These are phyloP conservation scores for Penicillium argentinense DNA, from an alignment of 495 filamentous ascomycete species.

Conservation along the genomic window DNA sequence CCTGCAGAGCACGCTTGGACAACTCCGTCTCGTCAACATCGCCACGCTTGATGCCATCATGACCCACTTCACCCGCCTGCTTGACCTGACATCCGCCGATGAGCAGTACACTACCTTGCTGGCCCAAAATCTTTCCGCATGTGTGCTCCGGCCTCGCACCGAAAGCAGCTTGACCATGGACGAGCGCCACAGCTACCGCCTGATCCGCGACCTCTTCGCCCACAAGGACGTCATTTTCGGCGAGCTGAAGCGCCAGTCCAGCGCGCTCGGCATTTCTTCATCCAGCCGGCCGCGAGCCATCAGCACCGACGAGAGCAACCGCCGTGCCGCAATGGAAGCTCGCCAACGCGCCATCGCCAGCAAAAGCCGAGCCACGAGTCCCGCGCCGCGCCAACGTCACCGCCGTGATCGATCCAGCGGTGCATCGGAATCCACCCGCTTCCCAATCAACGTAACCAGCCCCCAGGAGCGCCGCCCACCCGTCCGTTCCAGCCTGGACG, in stretches of 20 bases:
- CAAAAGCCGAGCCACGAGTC: slow-evolving; percentile 71
- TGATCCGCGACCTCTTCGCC: slow-evolving; percentile 89
- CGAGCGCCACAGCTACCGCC: slow-evolving; percentile 88
- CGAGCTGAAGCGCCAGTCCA: slow-evolving; percentile 90
- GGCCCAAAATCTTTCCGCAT: slow-evolving; percentile 77
- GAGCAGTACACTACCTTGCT: slow-evolving; percentile 79
- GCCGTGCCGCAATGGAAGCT: slow-evolving; percentile 90
- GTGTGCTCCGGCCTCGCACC: slow-evolving; percentile 79
- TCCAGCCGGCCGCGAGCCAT: slow-evolving; percentile 73
- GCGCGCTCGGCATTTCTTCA: slow-evolving; percentile 47
- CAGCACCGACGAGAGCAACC: slow-evolving; percentile 94
- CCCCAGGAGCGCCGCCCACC: slow-evolving; percentile 53
- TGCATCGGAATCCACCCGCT: slow-evolving; percentile 67
- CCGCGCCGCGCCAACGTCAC: slow-evolving; percentile 62
- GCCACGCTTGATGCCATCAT: slow-evolving; percentile 96
- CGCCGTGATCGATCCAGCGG: slow-evolving; percentile 82
- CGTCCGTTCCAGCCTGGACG: slow-evolving; percentile 59
- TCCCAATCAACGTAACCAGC: slow-evolving; percentile 73
- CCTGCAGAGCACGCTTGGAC: slow-evolving; percentile 91
- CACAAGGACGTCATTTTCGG: slow-evolving; percentile 95
- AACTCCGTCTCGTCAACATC: slow-evolving; percentile 95
- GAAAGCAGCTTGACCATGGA: slow-evolving; percentile 92
- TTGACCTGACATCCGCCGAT: slow-evolving; percentile 94
- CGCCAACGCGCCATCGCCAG: slow-evolving; percentile 79
- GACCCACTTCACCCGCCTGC: slow-evolving; percentile 95